phyloP scores from a whole-genome alignment of 495 filamentous ascomycete species.

The Aspergillus panamensis region DNA sequence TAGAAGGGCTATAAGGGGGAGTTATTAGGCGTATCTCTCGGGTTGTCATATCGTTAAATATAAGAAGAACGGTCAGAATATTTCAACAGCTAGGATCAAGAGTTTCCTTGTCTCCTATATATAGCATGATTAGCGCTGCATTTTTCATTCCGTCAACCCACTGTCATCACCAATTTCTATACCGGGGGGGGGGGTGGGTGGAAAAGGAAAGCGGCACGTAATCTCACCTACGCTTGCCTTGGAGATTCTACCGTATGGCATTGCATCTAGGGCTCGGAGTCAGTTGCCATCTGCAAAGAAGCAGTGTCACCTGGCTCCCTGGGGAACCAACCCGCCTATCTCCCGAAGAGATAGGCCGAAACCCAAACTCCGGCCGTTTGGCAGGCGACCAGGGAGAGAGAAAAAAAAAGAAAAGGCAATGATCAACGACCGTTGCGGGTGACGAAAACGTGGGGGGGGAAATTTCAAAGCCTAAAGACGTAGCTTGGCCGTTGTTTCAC shows the following conservation, averaged over 20 bases:
- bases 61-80: no score
- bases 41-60: neutral
- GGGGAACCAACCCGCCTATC: neutral
- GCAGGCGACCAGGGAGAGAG: neutral
- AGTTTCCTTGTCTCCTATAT: no score
- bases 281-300: neutral
- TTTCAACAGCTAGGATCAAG: no score
- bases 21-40: neutral
- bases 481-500: neutral
- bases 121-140: no score
- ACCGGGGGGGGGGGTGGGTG: no score
- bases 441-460: neutral
- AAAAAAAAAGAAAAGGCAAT: neutral
- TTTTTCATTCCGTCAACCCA: no score
- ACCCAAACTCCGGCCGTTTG: conserved; percentile 10
- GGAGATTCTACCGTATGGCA: neutral
- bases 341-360: conserved; percentile 12
- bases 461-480: neutral
- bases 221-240: no score
- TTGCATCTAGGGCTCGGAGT: neutral
- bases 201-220: no score
- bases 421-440: neutral
- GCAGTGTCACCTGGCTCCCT: neutral
- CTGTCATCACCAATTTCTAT: no score
- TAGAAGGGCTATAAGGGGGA: neutral